phyloP scores from a whole-genome alignment of 345 rosid genomes.

The Rhizophora apiculata region DNA sequence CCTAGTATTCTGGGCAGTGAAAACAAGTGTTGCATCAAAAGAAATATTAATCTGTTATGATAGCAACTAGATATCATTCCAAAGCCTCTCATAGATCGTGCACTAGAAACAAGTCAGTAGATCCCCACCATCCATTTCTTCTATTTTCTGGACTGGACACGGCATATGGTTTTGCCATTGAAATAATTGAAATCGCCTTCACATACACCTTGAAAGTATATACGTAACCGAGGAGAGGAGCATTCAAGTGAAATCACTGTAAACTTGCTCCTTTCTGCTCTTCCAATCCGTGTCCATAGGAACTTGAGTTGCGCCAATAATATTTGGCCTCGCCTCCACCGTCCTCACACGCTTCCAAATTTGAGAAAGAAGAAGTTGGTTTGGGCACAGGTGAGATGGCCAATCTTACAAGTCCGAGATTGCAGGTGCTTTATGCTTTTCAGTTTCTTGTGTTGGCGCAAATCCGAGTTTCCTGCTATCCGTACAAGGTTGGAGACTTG shows the following conservation, averaged over 20 bases:
- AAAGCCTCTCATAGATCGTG: background rate
- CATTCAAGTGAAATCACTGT: conserved; percentile 10
- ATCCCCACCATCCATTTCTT: background rate
- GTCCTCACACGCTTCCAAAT: background rate
- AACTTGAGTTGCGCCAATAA: conserved; percentile 1
- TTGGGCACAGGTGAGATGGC: conserved; percentile 17
- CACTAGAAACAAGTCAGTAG: background rate
- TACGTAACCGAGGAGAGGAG: background rate
- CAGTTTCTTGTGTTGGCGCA: conserved; percentile 43
- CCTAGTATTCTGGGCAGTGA: no score
- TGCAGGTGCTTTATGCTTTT: conserved; percentile 24
- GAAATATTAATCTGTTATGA: no score
- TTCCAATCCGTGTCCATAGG: background rate
- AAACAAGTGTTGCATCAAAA: no score
- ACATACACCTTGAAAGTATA: background rate
- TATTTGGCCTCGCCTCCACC: background rate
- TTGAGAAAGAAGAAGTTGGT: background rate
- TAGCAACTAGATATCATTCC: no score
- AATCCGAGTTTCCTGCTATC: conserved; percentile 42
- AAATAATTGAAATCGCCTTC: background rate
- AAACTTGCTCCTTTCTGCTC: conserved; percentile 8
- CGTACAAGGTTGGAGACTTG: conserved; percentile 76
- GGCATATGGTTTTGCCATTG: background rate
- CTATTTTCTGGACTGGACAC: background rate
- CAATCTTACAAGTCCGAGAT: conserved; percentile 19